Conservation (phyloP, 2,329 filamentous ascomycete genomes). For the Colletotrichum orchidophilum region DNA sequence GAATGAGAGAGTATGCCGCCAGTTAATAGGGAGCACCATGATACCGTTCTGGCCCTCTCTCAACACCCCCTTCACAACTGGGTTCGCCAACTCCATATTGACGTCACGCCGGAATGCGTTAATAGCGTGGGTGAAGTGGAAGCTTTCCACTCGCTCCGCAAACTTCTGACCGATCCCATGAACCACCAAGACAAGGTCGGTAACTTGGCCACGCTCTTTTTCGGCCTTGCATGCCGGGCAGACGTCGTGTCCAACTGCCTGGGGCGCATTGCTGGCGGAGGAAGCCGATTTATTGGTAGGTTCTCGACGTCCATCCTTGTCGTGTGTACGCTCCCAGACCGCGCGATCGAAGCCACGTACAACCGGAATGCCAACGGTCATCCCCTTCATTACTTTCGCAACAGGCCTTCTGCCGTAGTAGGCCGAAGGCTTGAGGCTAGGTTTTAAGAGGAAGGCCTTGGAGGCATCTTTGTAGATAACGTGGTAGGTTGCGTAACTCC, state of each 20-base stretch:
- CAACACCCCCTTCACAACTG: conserved; percentile 78
- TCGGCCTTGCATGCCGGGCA: conserved; percentile 72
- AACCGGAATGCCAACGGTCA: conserved; percentile 86
- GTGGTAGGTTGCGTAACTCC: conserved; percentile 77
- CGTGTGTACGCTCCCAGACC: conserved; percentile 78
- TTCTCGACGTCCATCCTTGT: conserved; percentile 49
- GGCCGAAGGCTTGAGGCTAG: conserved; percentile 83
- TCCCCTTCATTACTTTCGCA: conserved; percentile 83
- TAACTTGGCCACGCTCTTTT: conserved; percentile 74
- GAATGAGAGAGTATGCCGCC: conserved; percentile 88
- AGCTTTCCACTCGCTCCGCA: conserved; percentile 93
- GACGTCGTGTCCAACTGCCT: conserved; percentile 35
- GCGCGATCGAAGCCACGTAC: conserved; percentile 86
- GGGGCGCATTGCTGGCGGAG: conserved; percentile 27
- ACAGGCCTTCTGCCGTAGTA: conserved; percentile 86
- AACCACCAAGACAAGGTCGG: conserved; percentile 88
- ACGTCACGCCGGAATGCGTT: conserved; percentile 88
- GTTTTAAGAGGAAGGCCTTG: conserved; percentile 86
- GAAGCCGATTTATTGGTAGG: conserved; percentile 38
- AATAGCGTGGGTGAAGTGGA: conserved; percentile 96
- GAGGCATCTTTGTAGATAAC: conserved; percentile 85
- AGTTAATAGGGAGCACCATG: conserved; percentile 95
- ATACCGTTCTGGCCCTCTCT: conserved; percentile 84
- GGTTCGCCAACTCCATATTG: conserved; percentile 82
- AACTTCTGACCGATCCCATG: conserved; percentile 98